A percentile compares a stretch with the other conserved stretches of the same genome.
These are phyloP conservation scores for Entomortierella beljakovae DNA, from an alignment of 192 early-diverging fungal species.

Conservation along the genomic window DNA sequence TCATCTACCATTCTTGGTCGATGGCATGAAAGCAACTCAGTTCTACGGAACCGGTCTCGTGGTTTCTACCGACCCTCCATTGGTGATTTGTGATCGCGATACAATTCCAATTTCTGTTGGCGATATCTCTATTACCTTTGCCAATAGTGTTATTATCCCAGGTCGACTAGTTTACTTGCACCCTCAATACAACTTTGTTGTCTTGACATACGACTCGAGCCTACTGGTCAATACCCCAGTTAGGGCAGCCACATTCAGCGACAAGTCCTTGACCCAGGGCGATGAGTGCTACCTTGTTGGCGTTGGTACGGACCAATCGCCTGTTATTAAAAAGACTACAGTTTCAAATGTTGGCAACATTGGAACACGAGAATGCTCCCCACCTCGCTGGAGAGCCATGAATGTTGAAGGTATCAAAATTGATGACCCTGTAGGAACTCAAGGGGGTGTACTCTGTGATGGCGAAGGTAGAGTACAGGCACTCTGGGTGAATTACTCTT, in stretches of 20 bases:
- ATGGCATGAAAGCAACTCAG: constrained; percentile 78
- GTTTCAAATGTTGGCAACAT: constrained; percentile 73
- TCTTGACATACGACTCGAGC: constrained; percentile 83
- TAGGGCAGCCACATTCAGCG: constrained; percentile 67
- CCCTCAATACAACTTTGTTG: constrained; percentile 89
- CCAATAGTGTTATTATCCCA: constrained; percentile 89
- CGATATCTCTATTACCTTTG: constrained; percentile 86
- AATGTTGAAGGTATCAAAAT: constrained; percentile 72
- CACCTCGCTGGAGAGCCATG: constrained; percentile 72
- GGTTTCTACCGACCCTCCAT: constrained; percentile 78
- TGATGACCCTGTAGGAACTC: constrained; percentile 72
- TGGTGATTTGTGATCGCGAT: constrained; percentile 86
- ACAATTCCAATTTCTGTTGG: constrained; percentile 84
- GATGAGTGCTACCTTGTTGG: constrained; percentile 69
- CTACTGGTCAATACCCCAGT: constrained; percentile 84
- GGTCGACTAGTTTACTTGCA: constrained; percentile 86
- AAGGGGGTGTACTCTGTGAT: constrained; percentile 77
- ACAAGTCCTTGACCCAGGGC: constrained; percentile 70
- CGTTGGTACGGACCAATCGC: constrained; percentile 61
- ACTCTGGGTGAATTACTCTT: constrained; percentile 78
- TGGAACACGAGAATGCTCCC: constrained; percentile 74
- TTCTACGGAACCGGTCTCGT: constrained; percentile 83
- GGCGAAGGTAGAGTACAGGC: constrained; percentile 67
- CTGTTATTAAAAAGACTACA: constrained; percentile 70
- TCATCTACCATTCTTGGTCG: constrained; percentile 83